phyloP scores from a whole-genome alignment of 2,329 filamentous ascomycete species.

The Pseudofabraea citricarpa region DNA sequence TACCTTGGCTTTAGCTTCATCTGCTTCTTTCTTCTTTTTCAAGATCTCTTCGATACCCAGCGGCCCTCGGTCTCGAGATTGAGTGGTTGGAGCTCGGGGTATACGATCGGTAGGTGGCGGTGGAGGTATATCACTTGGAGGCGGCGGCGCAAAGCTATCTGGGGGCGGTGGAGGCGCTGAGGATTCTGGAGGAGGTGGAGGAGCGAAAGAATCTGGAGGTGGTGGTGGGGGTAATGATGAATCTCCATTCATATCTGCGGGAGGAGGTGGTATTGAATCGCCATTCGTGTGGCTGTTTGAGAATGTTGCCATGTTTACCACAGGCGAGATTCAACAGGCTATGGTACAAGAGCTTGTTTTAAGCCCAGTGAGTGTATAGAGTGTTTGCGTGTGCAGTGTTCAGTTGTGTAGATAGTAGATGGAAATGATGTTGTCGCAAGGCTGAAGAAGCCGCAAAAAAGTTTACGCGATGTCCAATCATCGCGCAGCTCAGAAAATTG shows the following conservation, averaged over 20 bases:
- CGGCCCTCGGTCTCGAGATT: constrained; percentile 37
- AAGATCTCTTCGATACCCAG: constrained; percentile 84
- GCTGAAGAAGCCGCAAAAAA: constrained; percentile 3
- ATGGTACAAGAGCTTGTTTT: no score
- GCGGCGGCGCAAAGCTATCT: not conserved
- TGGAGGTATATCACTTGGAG: constrained; percentile 22
- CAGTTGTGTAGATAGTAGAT: no score
- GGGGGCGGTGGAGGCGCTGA: constrained; percentile 23
- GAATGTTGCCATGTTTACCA: constrained; percentile 12
- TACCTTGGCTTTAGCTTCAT: constrained; percentile 76
- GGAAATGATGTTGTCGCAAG: constrained; percentile 4
- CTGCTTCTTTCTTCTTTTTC: constrained; percentile 78
- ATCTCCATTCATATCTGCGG: constrained; percentile 17
- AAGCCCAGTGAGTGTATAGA: no score
- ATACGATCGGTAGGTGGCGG: constrained; percentile 31
- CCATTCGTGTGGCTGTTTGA: constrained; percentile 17
- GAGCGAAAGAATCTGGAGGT: constrained; percentile 32
- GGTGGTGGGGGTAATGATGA: constrained; percentile 25
- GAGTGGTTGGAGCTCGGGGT: constrained; percentile 39
- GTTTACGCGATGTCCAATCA: constrained; percentile 3
- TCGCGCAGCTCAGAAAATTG: constrained; percentile 3
- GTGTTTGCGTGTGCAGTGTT: no score
- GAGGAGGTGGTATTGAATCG: constrained; percentile 18
- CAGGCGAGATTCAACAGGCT: no score
- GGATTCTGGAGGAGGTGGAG: constrained; percentile 36